Evolutionary conservation across 306 rosid species (phyloP).

Genomic region (Lathyrus tuberosus): DNA sequence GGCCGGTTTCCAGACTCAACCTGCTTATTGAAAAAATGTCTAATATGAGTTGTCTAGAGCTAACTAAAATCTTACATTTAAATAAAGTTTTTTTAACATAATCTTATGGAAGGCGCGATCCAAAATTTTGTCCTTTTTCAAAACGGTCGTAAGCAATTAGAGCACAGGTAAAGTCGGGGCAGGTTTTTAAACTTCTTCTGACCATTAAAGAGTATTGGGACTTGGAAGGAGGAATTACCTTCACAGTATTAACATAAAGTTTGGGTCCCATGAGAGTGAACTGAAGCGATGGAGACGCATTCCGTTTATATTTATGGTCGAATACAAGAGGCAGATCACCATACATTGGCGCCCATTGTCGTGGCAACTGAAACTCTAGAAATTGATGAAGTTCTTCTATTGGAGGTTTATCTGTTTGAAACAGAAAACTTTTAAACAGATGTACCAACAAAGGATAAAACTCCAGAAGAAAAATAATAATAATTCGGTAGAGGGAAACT

Average conservation of each 20-base stretch:
- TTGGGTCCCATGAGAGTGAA: constrained; percentile 83
- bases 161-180: background rate
- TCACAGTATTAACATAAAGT: constrained; percentile 80
- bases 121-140: too few relatives aligned
- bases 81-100: background rate
- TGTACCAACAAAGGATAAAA: background rate
- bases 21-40: constrained; percentile 43
- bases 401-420: constrained; percentile 78
- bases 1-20: constrained; percentile 74
- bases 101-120: too few relatives aligned
- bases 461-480: background rate
- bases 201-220: background rate
- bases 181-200: background rate
- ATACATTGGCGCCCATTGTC: constrained; percentile 94
- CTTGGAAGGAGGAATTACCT: constrained; percentile 54
- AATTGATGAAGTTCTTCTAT: constrained; percentile 90
- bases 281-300: constrained; percentile 69
- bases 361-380: constrained; percentile 85
- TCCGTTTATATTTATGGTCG: constrained; percentile 59
- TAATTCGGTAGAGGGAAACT: background rate
- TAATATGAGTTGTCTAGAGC: background rate
- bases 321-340: constrained; percentile 76
- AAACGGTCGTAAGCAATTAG: background rate
- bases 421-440: constrained; percentile 23
- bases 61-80: constrained; percentile 16